Conservation (phyloP, 768 basidiomycete species). For the Boletus fagicola region DNA sequence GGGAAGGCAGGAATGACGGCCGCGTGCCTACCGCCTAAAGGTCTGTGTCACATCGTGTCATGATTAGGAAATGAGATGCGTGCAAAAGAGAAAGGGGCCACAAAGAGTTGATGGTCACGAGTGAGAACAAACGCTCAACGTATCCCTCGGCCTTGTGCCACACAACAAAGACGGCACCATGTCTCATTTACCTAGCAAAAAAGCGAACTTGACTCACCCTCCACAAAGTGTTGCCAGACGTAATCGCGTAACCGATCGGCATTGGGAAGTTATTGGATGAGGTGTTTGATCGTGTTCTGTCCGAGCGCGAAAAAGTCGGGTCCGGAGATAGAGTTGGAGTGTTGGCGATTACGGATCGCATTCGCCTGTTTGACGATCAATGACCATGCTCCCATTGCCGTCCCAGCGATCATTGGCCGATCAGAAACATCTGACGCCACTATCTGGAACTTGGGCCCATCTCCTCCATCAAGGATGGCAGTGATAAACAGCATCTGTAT, state of each 20-base stretch:
- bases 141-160: slow-evolving; percentile 11
- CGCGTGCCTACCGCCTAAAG: slow-evolving; percentile 77
- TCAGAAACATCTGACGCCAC: slow-evolving; percentile 69
- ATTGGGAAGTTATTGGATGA: slow-evolving; percentile 79
- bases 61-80: slow-evolving; percentile 30
- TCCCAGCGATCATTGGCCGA: slow-evolving; percentile 76
- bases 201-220: slow-evolving; percentile 37
- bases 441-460: slow-evolving; percentile 85
- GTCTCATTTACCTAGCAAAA: slow-evolving; percentile 12
- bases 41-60: slow-evolving; percentile 46
- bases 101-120: slow-evolving; percentile 17
- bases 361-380: slow-evolving; percentile 82
- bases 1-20: slow-evolving; percentile 79
- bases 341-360: slow-evolving; percentile 73
- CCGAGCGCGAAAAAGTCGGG: slow-evolving; percentile 87
- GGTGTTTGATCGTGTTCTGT: slow-evolving; percentile 85
- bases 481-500: no score
- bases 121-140: slow-evolving; percentile 4
- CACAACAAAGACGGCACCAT: slow-evolving; percentile 1
- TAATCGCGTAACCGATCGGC: slow-evolving; percentile 74
- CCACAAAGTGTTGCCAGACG: slow-evolving; percentile 84
- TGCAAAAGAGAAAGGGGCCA: slow-evolving; percentile 20
- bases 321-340: slow-evolving; percentile 83
- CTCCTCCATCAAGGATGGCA: slow-evolving; percentile 79
- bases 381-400: slow-evolving; percentile 86